Evolutionary conservation across 164 flowering plant genomes (phyloP), one percentile per base, ranked within the genome.

Genomic region (Magnolia kwangsiensis): DNA sequence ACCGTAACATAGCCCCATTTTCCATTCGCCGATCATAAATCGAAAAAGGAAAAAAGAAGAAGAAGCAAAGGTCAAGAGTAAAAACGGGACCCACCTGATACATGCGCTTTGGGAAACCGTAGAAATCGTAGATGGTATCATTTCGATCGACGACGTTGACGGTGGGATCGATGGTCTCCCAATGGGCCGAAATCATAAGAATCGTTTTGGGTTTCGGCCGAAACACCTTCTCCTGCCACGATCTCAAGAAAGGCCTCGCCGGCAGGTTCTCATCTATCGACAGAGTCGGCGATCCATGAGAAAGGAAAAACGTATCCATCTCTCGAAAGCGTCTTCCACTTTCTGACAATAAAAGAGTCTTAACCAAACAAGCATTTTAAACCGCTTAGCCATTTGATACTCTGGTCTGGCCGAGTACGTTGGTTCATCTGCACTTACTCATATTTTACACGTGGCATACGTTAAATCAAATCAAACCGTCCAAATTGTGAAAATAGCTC

Each of bases 131-230:
- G 82, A 94, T 91, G 79, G 90, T 87, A 8, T 84, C 85, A 11
- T 76, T 78, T 11, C 77, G 80, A 0, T 59, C 11, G 19, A 89
- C 84, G 65, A 79, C 80, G 82, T 86, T 93, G 74, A 93, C 90
- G 14, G 89, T 70, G 51, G 97, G 98, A 1, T 77, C 83, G 0
- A 72, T 0, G 63, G 95, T 93, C 63, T 94, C 95, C 93, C 95
- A 94, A 69, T 94, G 98, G 9, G 83, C 97, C n/a, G 98, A 92
- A 16, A 94, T 81, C 19, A 92, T 69, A 21, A 94, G 87, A 61
- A 92, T 90, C 4, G 96, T 73, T 2, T 64, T 83, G 66, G 98
- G 98, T 51, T 49, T 84, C 45, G 79, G 8, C 1, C 76, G 7
- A 7, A 77, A 78, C 1, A 85, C 76, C 23, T 78, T 81, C 18